Base-by-base conservation (phyloP, 208 protist genomes). In the Trypanosoma caninum region DNA sequence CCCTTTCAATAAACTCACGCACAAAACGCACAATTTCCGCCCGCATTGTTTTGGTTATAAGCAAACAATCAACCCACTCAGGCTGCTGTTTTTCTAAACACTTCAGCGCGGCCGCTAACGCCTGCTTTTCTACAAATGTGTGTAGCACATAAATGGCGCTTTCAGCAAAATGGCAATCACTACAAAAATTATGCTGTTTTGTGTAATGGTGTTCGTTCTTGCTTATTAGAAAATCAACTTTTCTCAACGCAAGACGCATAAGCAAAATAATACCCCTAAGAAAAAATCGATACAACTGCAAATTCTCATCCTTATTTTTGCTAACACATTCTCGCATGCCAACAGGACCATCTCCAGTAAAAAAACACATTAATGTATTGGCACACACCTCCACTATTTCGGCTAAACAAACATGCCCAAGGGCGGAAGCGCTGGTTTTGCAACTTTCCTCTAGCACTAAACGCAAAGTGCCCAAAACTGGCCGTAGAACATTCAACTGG, bases 11-110 rank as follows among this genome's bases (percentile, higher is more conserved):
- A 13, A 65, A 9, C 23, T 65, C 59, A 30, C 59, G 59, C 18
- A 57, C 23, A 33, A 65, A n/a, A 9, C 59, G 59, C 23, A 65
- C 33, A 25, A 65, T 50, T 30, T 65, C 59, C 7, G 47, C 34
- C 13, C 59, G 46, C 48, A 65, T 57, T 0, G 28, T 45, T 18
- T 10, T 2, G 5, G 48, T 54, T 25, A 27, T 22, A 40, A 47
- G 46, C 7, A 23, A 5, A 30, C 20, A 16, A 8, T 23, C 20
- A 6, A 16, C 2, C 4, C n/a, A 31, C 3, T 44, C 33, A 25
- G 13, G 18, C 23, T 11, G 20, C n/a, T 5, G 48, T 48, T 23
- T 40, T 23, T 53, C 58, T 10, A 63, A 3, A 47, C 45, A 56
- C 48, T 34, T 48, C 11, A 65, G 33, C 6, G 28, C 37, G 13